Conservation (phyloP, 169 alveolate genomes). For the Babesia caballi region DNA sequence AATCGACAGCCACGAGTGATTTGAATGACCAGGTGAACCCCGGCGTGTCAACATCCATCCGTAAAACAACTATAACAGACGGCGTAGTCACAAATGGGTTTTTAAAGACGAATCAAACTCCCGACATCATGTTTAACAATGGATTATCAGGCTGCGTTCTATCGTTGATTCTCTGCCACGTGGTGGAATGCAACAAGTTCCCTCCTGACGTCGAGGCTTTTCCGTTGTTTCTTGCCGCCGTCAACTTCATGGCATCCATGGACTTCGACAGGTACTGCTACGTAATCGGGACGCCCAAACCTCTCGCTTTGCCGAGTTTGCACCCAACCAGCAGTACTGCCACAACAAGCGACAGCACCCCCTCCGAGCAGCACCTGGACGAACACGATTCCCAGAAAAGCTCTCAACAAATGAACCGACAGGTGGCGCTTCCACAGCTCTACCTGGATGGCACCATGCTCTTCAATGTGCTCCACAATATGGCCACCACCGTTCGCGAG, state of each 20-base stretch:
- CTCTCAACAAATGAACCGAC: not conserved
- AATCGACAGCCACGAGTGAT: not conserved
- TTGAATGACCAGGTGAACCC: not conserved
- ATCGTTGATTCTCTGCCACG: slow-evolving; percentile 17
- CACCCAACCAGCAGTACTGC: not conserved
- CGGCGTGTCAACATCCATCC: not conserved
- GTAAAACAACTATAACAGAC: too few relatives aligned
- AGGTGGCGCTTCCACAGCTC: slow-evolving; percentile 4
- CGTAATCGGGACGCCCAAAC: not conserved
- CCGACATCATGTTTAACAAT: not conserved
- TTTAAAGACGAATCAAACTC: too few relatives aligned
- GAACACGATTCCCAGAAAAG: not conserved
- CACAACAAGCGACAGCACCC: not conserved
- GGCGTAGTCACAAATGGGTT: too few relatives aligned
- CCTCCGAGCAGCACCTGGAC: not conserved
- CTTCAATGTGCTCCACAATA: not conserved
- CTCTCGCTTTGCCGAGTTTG: too few relatives aligned
- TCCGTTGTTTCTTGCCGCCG: slow-evolving; percentile 22
- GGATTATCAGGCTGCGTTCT: not conserved
- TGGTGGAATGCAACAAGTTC: not conserved
- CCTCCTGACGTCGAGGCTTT: slow-evolving; percentile 15
- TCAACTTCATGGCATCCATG: slow-evolving; percentile 34
- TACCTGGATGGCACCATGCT: not conserved
- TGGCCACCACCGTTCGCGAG: not conserved
- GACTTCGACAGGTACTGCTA: not conserved